Conservation (phyloP, 2,329 filamentous ascomycete species). For the Calonectria pauciramosa region DNA sequence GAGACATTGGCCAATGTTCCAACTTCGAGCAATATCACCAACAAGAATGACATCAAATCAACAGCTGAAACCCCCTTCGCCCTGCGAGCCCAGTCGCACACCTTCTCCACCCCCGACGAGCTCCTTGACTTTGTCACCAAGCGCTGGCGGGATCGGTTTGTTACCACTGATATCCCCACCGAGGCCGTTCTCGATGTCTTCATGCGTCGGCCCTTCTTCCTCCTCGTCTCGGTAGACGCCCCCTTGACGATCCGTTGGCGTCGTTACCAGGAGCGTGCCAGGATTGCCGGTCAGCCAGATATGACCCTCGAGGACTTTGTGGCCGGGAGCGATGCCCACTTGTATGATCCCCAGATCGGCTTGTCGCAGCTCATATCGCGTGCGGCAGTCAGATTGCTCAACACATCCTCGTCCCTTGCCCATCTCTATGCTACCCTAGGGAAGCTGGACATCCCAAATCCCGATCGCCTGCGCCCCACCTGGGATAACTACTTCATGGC, state of each 20-base stretch:
- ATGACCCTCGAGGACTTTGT: constrained; percentile 70
- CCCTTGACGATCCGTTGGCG: constrained; percentile 87
- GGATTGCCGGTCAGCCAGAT: constrained; percentile 36
- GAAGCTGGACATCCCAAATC: constrained; percentile 81
- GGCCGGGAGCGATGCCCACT: constrained; percentile 75
- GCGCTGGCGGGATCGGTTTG: constrained; percentile 86
- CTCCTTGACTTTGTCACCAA: constrained; percentile 89
- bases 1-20: constrained; percentile 42
- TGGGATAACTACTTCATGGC: constrained; percentile 99
- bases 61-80: constrained; percentile 44
- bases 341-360: constrained; percentile 77
- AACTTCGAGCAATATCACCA: constrained; percentile 45
- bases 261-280: constrained; percentile 70
- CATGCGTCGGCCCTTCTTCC: constrained; percentile 87
- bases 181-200: constrained; percentile 82
- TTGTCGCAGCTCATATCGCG: constrained; percentile 84
- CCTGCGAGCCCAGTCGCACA: constrained; percentile 46
- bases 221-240: constrained; percentile 92
- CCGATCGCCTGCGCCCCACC: constrained; percentile 84
- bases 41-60: constrained; percentile 42
- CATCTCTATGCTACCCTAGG: constrained; percentile 81
- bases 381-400: constrained; percentile 88
- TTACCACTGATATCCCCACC: constrained; percentile 86
- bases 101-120: constrained; percentile 73
- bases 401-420: constrained; percentile 80